Base-by-base conservation (phyloP, 2,329 filamentous ascomycete species). In the Magnaporthiopsis incrustans region DNA sequence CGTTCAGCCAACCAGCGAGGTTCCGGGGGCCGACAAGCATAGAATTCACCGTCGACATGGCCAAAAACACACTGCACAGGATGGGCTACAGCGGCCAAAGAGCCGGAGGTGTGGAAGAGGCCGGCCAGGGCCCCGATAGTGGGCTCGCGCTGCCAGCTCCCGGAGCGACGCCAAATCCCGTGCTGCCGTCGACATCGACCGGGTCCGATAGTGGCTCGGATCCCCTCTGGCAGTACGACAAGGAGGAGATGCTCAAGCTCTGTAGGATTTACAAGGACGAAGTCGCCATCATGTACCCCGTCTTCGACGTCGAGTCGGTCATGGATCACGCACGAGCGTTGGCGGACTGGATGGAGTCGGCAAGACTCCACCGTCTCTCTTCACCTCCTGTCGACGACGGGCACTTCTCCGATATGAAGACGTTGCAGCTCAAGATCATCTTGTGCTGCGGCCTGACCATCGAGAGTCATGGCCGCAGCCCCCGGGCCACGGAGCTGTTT, bases 281-380 rank as follows among this genome's bases (percentile, higher is more conserved):
- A 73, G 88, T 96, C 70, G 91, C 91, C 58, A 85, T 94, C 70
- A 96, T 97, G 91, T 97, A 96, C 73, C 94, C 94, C 0, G 85
- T 97, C 4, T 75, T 96, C 60, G 85, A 91, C 68, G 89, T 96
- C 50, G 85, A 89, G 57, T 82, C 82, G 57, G 79, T 96, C 56
- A 86, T 90, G 53, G 79, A 80, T 7, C 90, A 96, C 73, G 87
- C 88, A 8, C 87, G 84, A 67, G 81, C 82, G 65, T 78, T 97
- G 1, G 88, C 88, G 64, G 81, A 84, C 0, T 95, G 91, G 73
- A 86, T 95, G 71, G 89, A 73, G 35, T 44, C 44, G 22, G 26
- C 26, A 4, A n/a, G 30, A 7, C 15, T 58, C 12, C 61, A 44
- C n/a, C 27, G 56, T 1, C 65, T 72, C 10, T 65, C 67, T 14